Percentiles rank a stretch among this genome's conserved stretches.
phyloP scores from a whole-genome alignment of 306 rosid genomes.

The Cicer chorassanicum region DNA sequence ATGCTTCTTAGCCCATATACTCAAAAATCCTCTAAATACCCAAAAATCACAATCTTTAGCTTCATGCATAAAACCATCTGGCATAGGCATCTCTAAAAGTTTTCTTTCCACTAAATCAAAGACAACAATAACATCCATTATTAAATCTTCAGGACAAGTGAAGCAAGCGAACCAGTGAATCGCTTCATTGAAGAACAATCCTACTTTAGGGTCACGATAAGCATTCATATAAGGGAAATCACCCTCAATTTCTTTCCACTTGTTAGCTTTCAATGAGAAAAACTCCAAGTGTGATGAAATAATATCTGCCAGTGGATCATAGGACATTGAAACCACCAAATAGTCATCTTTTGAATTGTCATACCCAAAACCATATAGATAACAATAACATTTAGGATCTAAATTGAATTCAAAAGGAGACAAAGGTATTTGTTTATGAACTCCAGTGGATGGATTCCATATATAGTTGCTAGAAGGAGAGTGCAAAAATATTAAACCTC shows the following conservation, averaged over 20 bases:
- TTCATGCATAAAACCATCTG: neutral
- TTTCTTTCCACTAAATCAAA: conserved; percentile 34
- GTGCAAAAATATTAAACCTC: neutral
- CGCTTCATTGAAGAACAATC: neutral
- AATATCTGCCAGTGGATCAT: too few relatives aligned
- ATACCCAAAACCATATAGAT: conserved; percentile 24
- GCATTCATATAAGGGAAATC: neutral
- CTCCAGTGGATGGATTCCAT: conserved; percentile 34
- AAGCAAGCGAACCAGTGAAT: conserved; percentile 41
- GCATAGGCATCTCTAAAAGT: conserved; percentile 18
- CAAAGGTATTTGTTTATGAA: neutral
- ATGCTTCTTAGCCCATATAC: neutral
- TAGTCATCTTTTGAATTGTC: conserved; percentile 21
- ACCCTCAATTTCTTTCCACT: neutral
- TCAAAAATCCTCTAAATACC: conserved; percentile 21
- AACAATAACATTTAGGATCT: fast-evolving
- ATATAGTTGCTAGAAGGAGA: neutral
- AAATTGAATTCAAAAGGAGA: neutral
- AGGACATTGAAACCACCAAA: neutral
- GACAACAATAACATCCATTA: conserved; percentile 1
- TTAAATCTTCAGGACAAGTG: neutral
- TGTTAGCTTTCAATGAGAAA: conserved; percentile 22
- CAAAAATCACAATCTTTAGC: neutral
- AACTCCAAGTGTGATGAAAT: neutral
- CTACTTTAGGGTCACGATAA: neutral